Evolutionary conservation across 23 red algal genomes (phyloP), one percentile per base, ranked within the genome.

Genomic region (Gracilaria domingensis): DNA sequence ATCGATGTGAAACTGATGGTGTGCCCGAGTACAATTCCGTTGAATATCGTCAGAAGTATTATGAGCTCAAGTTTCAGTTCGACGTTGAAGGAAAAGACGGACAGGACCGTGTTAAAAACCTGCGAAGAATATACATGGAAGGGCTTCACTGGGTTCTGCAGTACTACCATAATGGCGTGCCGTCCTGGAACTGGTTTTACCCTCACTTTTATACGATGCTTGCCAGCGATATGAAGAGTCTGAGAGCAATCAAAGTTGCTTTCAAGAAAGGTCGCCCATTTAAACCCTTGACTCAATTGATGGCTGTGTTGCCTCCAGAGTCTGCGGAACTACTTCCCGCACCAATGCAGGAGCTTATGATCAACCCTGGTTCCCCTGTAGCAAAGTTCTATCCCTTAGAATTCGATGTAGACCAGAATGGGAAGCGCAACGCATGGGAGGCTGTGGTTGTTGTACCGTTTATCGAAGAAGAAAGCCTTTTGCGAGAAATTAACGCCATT

Each of bases 181-280:
- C 92, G 40, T 94, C 89, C 56, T 99, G 97, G 97, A 96, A 88
- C 35, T 99, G 97, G 97, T 99, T 84, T 85, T 96, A 96, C 66
- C 94, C 93, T 40, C 62, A 92, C 24, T 96, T 95, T 75, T 99
- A 96, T 70, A 91, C 87, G 23, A 90, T 95, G 11, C 89, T 99
- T 82, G 94, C 93, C 0, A 88, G 81, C 34, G 97, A 99, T 69
- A 90, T 99, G 90, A 82, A 51, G 51, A 33, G 79, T 39, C 84
- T 99, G 47, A 55, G 91, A 17, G 7, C 62, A 16, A 88, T 85
- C 57, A 88, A 75, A 37, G 87, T 96, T 11, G 44, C 71, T 21
- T 99, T 96, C 60, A 47, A 87, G 70, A 96, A 93, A 78, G 97
- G 97, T 58, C 76, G 66, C n/a, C 97, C 97, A 26, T 99, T 99